Base-by-base conservation (phyloP, 495 filamentous ascomycete genomes). In the Xylaria curta region DNA sequence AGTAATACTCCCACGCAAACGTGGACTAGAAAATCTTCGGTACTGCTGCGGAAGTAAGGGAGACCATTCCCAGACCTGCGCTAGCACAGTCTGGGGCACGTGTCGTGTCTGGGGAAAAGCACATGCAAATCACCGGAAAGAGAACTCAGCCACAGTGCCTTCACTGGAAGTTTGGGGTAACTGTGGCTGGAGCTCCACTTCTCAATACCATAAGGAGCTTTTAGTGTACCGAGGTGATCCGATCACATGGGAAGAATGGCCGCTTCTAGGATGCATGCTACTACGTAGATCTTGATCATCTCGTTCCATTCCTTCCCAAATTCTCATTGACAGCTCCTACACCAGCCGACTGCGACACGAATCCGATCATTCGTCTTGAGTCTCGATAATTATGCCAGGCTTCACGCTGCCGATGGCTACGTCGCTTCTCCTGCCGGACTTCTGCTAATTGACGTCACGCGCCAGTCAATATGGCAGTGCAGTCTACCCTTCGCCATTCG, bases 401-500 rank as follows among this genome's bases (percentile, higher is more conserved):
- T 56, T 31, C 15, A 51, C 53, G 33, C n/a, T 46, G 47, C 69
- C 69, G 12, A 66, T 66, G 62, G 61, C 69, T 36, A 66, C 33
- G 17, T 53, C 49, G 68, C 59, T 42, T 70, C 21, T 71, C 26
- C 47, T 74, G 33, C 62, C 36, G 69, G 64, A 51, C 70, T 9
- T 15, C 49, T 68, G 66, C 74, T 66, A 51, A 74, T 72, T 73
- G 68, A 74, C 75, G 75, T 76, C 73, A 74, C 74, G 75, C 59
- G 68, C 47, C 60, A 28, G 59, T 53, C 76, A 74, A 68, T 0
- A 97, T 97, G 94, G 93, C 94, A 64, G 89, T 87, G 73, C 94
- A 97, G 82, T 97, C 94, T 38, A 97, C 93, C 10, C 87, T 97
- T 67, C 91, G 90, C 64, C 85, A 84, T 71, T 85, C 87, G 73